These are phyloP conservation scores for Aspergillus clavatus DNA, from an alignment of 2,329 filamentous ascomycete genomes.

Conservation along the genomic window DNA sequence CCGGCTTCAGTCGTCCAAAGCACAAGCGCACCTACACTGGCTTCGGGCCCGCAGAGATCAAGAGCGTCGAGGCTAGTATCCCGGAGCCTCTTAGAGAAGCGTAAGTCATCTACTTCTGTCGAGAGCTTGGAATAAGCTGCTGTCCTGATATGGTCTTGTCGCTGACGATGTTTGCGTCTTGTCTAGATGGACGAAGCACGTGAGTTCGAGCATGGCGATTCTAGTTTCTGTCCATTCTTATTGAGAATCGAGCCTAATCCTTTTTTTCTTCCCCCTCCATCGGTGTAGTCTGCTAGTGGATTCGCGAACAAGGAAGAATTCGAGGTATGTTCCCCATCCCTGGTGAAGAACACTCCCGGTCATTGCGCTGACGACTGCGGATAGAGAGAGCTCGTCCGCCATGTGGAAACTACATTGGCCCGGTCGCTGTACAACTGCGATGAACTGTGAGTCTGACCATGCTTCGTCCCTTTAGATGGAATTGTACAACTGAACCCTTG, in stretches of 20 bases:
- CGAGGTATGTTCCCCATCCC: conserved; percentile 40
- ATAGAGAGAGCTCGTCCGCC: conserved; percentile 77
- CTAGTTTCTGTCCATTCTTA: background rate
- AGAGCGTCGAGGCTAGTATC: conserved; percentile 84
- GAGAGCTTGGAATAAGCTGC: no score
- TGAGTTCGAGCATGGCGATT: conserved; percentile 30
- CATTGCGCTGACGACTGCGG: conserved; percentile 4
- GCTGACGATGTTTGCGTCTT: conserved; percentile 12
- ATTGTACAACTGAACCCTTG: conserved; percentile 7
- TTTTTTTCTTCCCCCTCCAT: conserved; percentile 1
- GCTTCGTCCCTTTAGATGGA: background rate
- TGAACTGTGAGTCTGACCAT: conserved; percentile 53
- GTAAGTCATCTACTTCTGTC: conserved; percentile 54
- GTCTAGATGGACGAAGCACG: conserved; percentile 57
- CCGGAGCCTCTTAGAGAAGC: conserved; percentile 82
- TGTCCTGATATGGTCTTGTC: background rate
- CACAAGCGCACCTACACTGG: conserved; percentile 97
- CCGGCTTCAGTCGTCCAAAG: conserved; percentile 83
- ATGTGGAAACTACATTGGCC: conserved; percentile 94
- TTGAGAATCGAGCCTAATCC: background rate
- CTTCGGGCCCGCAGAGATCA: conserved; percentile 86
- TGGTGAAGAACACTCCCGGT: background rate
- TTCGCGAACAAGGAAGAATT: conserved; percentile 82
- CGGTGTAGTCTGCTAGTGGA: conserved; percentile 58
- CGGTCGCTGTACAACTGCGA: conserved; percentile 98